These are phyloP conservation scores for Annulohypoxylon moriforme DNA, from an alignment of 495 filamentous ascomycete species.

Conservation along the genomic window DNA sequence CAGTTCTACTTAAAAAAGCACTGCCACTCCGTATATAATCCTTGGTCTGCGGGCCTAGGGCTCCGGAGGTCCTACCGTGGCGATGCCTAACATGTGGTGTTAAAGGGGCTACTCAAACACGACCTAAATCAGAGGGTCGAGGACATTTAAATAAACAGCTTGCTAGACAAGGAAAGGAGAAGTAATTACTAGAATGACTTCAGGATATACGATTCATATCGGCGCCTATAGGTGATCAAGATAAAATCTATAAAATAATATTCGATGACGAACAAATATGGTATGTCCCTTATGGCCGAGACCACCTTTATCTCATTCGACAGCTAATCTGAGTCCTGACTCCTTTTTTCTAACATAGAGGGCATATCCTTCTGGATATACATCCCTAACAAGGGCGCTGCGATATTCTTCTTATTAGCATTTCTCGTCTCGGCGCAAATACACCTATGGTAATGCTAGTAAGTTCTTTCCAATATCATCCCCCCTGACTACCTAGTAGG, in stretches of 20 bases:
- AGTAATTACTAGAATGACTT: neutral
- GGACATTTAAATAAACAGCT: neutral
- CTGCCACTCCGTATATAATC: neutral
- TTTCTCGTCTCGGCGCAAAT: neutral
- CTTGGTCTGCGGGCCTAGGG: neutral
- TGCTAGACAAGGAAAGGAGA: neutral
- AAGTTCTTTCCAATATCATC: neutral
- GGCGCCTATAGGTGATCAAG: neutral
- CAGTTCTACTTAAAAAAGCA: neutral
- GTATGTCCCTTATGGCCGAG: neutral
- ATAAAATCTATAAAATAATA: too few relatives aligned
- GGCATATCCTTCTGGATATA: slow-evolving; percentile 9
- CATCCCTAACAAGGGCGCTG: slow-evolving; percentile 10
- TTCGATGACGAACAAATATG: slow-evolving; percentile 1
- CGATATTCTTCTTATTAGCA: neutral
- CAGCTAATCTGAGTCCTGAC: neutral
- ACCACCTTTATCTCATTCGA: neutral
- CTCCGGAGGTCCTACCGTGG: slow-evolving; percentile 9
- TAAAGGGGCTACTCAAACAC: neutral
- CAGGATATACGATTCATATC: neutral
- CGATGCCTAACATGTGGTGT: neutral
- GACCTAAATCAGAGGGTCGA: neutral
- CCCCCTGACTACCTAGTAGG: too few relatives aligned
- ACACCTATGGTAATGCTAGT: slow-evolving; percentile 10
- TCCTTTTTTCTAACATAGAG: neutral